These are phyloP conservation scores for Aspergillus piperis DNA, from an alignment of 2,329 filamentous ascomycete species.

Conservation along the genomic window DNA sequence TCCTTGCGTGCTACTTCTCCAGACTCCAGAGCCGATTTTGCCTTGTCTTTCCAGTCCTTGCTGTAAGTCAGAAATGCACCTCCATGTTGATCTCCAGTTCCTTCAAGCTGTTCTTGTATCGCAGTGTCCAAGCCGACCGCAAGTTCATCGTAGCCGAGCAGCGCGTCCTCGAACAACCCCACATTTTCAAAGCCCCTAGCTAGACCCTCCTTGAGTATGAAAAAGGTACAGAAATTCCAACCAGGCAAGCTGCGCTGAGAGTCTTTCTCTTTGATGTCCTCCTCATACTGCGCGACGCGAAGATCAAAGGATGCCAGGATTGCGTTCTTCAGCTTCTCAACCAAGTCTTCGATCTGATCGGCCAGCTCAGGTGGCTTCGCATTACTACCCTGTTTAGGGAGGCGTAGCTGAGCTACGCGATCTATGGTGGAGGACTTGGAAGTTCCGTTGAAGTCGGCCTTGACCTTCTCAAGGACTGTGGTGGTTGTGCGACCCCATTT, in stretches of 20 bases:
- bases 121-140: constrained; percentile 82
- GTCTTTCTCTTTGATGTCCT: constrained; percentile 94
- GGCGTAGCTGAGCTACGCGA: constrained; percentile 79
- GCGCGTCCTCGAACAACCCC: constrained; percentile 89
- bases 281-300: constrained; percentile 90
- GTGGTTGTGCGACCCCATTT: constrained; percentile 78
- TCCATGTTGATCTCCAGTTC: constrained; percentile 65
- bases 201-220: constrained; percentile 93
- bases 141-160: constrained; percentile 93
- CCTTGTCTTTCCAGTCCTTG: constrained; percentile 67
- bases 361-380: constrained; percentile 78
- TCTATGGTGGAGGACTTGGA: constrained; percentile 73
- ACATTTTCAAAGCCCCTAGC: constrained; percentile 95
- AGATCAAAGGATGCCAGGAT: constrained; percentile 89
- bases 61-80: constrained; percentile 72
- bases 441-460: constrained; percentile 82
- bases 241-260: constrained; percentile 82
- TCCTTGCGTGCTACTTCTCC: constrained; percentile 29
- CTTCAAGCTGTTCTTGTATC: constrained; percentile 70
- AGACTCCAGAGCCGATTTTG: constrained; percentile 54
- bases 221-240: constrained; percentile 99
- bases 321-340: constrained; percentile 80
- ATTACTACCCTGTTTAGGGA: constrained; percentile 55
- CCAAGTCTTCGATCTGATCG: constrained; percentile 78
- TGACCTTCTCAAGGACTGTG: constrained; percentile 85